phyloP scores from a whole-genome alignment of 192 early-diverging fungal genomes.

The Backusella tuberculispora region DNA sequence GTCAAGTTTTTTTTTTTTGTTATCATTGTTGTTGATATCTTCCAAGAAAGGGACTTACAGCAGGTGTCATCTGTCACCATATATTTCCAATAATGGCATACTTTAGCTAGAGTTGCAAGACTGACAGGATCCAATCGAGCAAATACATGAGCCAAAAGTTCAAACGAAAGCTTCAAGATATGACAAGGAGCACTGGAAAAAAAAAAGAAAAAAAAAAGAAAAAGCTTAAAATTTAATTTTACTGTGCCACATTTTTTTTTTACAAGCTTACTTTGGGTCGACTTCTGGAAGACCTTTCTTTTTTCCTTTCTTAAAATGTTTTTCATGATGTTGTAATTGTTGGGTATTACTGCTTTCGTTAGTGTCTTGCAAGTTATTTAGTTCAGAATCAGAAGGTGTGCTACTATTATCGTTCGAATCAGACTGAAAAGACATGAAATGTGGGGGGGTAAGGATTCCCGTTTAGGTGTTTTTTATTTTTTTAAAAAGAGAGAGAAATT shows the following conservation, averaged over 20 bases:
- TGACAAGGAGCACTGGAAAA: slow-evolving; percentile 18
- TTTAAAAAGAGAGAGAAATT: neutral
- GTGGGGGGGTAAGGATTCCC: neutral
- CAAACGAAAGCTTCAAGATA: slow-evolving; percentile 35
- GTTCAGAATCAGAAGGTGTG: slow-evolving; percentile 4
- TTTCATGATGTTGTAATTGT: neutral
- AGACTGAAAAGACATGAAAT: slow-evolving; percentile 22
- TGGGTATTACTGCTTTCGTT: neutral
- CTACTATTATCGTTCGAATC: slow-evolving; percentile 16
- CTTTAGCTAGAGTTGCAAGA: slow-evolving; percentile 28
- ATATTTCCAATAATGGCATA: slow-evolving; percentile 41
- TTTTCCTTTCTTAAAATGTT: slow-evolving; percentile 6
- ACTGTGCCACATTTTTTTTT: slow-evolving; percentile 9
- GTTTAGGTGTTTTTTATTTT: neutral
- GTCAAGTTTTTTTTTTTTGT: neutral
- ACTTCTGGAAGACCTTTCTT: slow-evolving; percentile 18
- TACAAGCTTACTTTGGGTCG: slow-evolving; percentile 15
- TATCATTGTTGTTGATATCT: neutral
- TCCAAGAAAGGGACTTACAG: slow-evolving; percentile 36
- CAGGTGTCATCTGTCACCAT: slow-evolving; percentile 42
- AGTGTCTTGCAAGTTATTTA: neutral
- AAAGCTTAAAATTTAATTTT: neutral
- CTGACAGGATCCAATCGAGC: slow-evolving; percentile 40
- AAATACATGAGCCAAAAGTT: slow-evolving; percentile 43
- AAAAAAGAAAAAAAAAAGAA: neutral